Evolutionary conservation across 345 rosid genomes (phyloP), one percentile per base, ranked within the genome.

Genomic region (Brassica rapa): DNA sequence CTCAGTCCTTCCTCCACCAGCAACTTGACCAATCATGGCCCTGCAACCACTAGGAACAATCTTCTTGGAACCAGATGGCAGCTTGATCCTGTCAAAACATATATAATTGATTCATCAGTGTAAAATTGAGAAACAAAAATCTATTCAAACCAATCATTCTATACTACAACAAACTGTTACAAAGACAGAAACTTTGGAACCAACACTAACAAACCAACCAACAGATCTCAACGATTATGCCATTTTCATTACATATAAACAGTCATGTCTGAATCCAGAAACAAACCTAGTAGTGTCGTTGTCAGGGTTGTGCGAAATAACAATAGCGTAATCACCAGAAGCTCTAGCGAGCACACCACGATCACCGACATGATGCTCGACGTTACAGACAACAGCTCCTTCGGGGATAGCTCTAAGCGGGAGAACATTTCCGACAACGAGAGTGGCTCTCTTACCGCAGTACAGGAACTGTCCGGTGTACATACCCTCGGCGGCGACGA

Each of bases 1-100:
- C 88, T 90, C 94, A 1, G 90, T 90, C 80, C 94, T 90, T 37
- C 94, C 94, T 46, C 94, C 94, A 11, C 94, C 92, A 0, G 94
- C 90, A 60, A 90, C 89, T 56, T 90, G 92, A 15, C 94, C 90
- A 68, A 88, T 80, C 94, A 90, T 90, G 0, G 90, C 92, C 21
- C 94, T 82, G 81, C 91, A 90, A 2, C 87, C 92, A 80, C 94
- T 88, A 1, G 90, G 89, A 6, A 87, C 74, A 65, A 90, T 85
- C 84, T 53, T 53, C 59, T 53, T 53, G 8, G 59, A 53, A 5
- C 62, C 61, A 19, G 61, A 56, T 19, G 62, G 30, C 14, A 23
- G 24, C 30, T 9, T 23, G 29, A 57, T 16, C 59, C 59, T 53
- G 24, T 6, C 57, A 51, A 1, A 53, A 15, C 59, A 46, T 14